Percentiles rank a stretch among this genome's conserved stretches.
phyloP scores from a whole-genome alignment of 73 alveolate genomes.

The Paramecium primaurelia region DNA sequence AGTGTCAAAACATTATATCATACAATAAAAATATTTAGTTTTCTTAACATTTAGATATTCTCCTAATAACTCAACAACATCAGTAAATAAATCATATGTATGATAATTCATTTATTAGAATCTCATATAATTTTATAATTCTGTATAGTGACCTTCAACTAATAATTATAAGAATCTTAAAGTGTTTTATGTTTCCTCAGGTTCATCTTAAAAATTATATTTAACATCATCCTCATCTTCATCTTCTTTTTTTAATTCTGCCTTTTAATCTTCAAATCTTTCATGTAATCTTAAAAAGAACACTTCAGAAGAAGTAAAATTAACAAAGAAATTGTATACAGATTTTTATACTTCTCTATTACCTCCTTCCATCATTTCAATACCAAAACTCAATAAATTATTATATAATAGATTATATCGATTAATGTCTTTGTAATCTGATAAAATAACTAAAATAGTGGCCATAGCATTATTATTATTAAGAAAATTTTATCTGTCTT shows the following conservation, averaged over 20 bases:
- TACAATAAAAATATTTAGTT: conserved; percentile 33
- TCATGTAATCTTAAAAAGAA: conserved; percentile 62
- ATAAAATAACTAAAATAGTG: neutral
- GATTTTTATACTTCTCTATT: conserved; percentile 63
- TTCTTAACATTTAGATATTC: conserved; percentile 29
- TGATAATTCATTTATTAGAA: conserved; percentile 53
- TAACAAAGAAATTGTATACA: conserved; percentile 62
- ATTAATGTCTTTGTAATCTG: conserved; percentile 57
- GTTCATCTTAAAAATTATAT: conserved; percentile 44
- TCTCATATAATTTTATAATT: conserved; percentile 56
- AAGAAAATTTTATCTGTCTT: conserved; percentile 40
- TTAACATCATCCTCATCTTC: conserved; percentile 40
- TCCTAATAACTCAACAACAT: conserved; percentile 42
- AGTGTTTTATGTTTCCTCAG: conserved; percentile 37
- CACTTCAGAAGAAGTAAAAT: conserved; percentile 56
- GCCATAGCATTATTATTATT: conserved; percentile 56
- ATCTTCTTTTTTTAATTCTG: conserved; percentile 49
- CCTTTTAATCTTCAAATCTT: conserved; percentile 58
- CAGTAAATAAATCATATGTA: conserved; percentile 54
- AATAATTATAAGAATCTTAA: conserved; percentile 49
- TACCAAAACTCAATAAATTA: conserved; percentile 61
- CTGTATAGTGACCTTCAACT: conserved; percentile 60
- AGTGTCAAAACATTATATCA: conserved; percentile 61
- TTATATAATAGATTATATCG: conserved; percentile 45
- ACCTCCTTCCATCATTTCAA: conserved; percentile 65